These are phyloP conservation scores for Medicago arabica DNA, from an alignment of 306 rosid genomes.

Conservation along the genomic window DNA sequence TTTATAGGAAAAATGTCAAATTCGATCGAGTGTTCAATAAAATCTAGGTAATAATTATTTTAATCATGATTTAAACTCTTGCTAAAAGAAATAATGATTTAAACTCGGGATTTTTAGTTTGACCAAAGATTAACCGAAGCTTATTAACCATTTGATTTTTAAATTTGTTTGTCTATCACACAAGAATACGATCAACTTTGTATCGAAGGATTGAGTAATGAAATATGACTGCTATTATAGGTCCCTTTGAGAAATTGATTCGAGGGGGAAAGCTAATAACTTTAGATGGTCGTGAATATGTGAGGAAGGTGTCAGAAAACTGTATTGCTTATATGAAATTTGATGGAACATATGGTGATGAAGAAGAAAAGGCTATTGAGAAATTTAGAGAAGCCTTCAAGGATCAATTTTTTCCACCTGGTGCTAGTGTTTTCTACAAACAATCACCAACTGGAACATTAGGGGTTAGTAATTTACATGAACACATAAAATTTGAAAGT, in stretches of 20 bases:
- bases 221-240: constrained; percentile 36
- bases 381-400: constrained; percentile 59
- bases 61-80: no score
- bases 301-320: constrained; percentile 74
- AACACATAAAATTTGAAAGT: no score
- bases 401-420: constrained; percentile 55
- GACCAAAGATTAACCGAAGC: no score
- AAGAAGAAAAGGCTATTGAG: constrained; percentile 68
- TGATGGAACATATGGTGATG: constrained; percentile 61
- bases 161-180: no score
- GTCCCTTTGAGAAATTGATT: constrained; percentile 74
- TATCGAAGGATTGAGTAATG: no score
- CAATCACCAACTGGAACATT: constrained; percentile 65
- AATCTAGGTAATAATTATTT: no score
- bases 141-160: no score
- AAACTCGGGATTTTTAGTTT: no score
- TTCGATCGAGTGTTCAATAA: no score
- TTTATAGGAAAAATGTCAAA: no score
- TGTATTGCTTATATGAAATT: constrained; percentile 66
- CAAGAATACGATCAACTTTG: no score
- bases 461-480: constrained; percentile 50
- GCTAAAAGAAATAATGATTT: no score
- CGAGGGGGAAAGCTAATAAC: constrained; percentile 56
- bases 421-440: constrained; percentile 65
- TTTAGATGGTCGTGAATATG: constrained; percentile 62